phyloP scores from a whole-genome alignment of 192 early-diverging fungal genomes.

The Coemansia sp. region DNA sequence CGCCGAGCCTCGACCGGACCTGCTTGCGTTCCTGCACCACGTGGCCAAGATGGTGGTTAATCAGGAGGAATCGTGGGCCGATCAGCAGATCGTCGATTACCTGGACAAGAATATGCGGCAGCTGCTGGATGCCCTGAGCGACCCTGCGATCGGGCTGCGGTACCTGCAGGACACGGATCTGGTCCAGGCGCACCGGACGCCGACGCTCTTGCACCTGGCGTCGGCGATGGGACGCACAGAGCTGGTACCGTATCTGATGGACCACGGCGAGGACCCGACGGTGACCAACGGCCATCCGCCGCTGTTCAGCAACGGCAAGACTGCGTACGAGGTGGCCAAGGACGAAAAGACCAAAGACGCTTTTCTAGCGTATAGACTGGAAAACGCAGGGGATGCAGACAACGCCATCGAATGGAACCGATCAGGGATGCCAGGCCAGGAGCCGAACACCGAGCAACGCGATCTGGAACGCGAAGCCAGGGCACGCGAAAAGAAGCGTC shows the following conservation, averaged over 20 bases:
- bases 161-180: constrained; percentile 50
- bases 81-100: constrained; percentile 57
- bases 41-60: constrained; percentile 39
- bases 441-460: constrained; percentile 11
- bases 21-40: constrained; percentile 34
- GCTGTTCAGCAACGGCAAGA: constrained; percentile 28
- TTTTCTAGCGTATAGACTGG: constrained; percentile 31
- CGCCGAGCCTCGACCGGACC: constrained; percentile 37
- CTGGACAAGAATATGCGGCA: constrained; percentile 62
- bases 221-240: constrained; percentile 58
- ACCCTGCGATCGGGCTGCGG: constrained; percentile 53
- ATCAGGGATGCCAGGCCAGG: constrained; percentile 26
- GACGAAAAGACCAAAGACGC: constrained; percentile 30
- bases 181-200: constrained; percentile 36
- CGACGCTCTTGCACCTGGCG: constrained; percentile 79
- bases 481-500: constrained; percentile 16
- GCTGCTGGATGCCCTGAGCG: constrained; percentile 57
- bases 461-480: constrained; percentile 25
- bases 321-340: constrained; percentile 31
- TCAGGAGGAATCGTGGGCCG: constrained; percentile 10
- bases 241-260: constrained; percentile 66
- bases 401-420: constrained; percentile 45
- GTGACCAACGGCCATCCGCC: constrained; percentile 39
- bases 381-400: constrained; percentile 20
- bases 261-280: constrained; percentile 78